Evolutionary conservation across 352 stramenopile genomes (phyloP).

Genomic region (Phytopythium oedochilum): DNA sequence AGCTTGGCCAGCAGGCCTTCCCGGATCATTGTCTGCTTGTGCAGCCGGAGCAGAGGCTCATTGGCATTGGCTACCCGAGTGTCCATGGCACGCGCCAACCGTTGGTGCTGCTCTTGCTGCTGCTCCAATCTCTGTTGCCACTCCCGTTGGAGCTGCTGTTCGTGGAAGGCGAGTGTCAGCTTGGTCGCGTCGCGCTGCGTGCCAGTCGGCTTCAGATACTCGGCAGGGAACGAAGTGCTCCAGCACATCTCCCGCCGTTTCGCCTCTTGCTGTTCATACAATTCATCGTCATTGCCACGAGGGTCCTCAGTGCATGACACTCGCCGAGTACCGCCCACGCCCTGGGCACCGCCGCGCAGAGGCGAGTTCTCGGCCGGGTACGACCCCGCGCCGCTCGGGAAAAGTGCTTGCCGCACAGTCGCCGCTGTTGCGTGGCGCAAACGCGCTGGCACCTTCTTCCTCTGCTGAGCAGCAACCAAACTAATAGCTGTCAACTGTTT

Average conservation of each 20-base stretch:
- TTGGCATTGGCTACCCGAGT: background rate
- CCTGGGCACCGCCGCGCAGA: conserved; percentile 9
- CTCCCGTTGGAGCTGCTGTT: conserved; percentile 25
- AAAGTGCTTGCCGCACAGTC: conserved; percentile 34
- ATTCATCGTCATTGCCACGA: background rate
- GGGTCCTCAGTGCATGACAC: background rate
- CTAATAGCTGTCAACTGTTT: conserved; percentile 10
- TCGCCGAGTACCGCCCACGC: background rate
- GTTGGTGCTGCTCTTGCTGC: conserved; percentile 13
- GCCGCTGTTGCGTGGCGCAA: conserved; percentile 26
- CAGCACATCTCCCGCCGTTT: conserved; percentile 64
- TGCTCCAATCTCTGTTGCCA: conserved; percentile 14
- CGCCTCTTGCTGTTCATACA: conserved; percentile 12
- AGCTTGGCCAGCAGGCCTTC: conserved; percentile 57
- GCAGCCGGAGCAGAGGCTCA: conserved; percentile 25
- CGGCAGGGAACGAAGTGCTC: conserved; percentile 64
- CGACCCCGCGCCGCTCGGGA: conserved; percentile 33
- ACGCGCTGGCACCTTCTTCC: conserved; percentile 24
- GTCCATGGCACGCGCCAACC: background rate
- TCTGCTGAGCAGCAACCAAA: conserved; percentile 9
- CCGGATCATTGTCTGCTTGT: conserved; percentile 54
- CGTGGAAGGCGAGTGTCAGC: conserved; percentile 56
- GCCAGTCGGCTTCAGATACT: conserved; percentile 35
- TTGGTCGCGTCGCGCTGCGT: conserved; percentile 35
- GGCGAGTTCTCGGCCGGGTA: conserved; percentile 34